Evolutionary conservation across 2,329 filamentous ascomycete genomes (phyloP).

Genomic region (Ceratocystis variospora): DNA sequence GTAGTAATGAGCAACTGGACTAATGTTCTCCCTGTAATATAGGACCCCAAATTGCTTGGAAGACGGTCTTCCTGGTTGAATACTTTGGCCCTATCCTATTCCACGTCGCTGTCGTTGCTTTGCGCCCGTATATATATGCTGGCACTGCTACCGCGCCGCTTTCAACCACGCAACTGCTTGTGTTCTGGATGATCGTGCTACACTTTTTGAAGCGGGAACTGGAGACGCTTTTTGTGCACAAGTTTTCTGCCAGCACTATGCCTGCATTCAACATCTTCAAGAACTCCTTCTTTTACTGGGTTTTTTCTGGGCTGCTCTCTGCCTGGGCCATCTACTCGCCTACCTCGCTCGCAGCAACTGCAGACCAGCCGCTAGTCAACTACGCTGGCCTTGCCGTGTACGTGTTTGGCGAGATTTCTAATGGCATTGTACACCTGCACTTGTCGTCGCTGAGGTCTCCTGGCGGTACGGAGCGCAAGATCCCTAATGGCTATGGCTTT

Average conservation of each 20-base stretch:
- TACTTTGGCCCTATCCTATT: conserved; percentile 86
- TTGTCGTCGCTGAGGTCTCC: conserved; percentile 62
- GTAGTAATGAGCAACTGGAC: neutral
- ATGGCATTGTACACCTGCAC: conserved; percentile 66
- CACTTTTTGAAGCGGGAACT: conserved; percentile 94
- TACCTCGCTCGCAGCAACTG: conserved; percentile 48
- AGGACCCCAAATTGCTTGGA: conserved; percentile 87
- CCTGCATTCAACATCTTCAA: conserved; percentile 81
- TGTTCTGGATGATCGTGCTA: conserved; percentile 56
- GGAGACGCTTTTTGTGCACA: conserved; percentile 88
- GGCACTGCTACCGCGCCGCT: conserved; percentile 37
- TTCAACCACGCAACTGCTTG: conserved; percentile 56
- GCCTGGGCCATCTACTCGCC: conserved; percentile 78
- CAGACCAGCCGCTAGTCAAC: conserved; percentile 38
- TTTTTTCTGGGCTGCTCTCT: conserved; percentile 63
- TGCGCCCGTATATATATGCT: conserved; percentile 51
- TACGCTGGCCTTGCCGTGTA: conserved; percentile 59
- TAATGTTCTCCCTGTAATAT: conserved; percentile 14
- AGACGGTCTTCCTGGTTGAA: conserved; percentile 86
- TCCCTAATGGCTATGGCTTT: conserved; percentile 77
- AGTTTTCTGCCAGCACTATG: conserved; percentile 92
- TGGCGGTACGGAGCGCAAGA: conserved; percentile 74
- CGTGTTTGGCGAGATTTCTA: conserved; percentile 63
- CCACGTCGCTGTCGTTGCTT: conserved; percentile 58
- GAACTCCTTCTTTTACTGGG: conserved; percentile 93